These are phyloP conservation scores for Phyllosticta ampelicida DNA, from an alignment of 2,329 filamentous ascomycete genomes.

Conservation along the genomic window DNA sequence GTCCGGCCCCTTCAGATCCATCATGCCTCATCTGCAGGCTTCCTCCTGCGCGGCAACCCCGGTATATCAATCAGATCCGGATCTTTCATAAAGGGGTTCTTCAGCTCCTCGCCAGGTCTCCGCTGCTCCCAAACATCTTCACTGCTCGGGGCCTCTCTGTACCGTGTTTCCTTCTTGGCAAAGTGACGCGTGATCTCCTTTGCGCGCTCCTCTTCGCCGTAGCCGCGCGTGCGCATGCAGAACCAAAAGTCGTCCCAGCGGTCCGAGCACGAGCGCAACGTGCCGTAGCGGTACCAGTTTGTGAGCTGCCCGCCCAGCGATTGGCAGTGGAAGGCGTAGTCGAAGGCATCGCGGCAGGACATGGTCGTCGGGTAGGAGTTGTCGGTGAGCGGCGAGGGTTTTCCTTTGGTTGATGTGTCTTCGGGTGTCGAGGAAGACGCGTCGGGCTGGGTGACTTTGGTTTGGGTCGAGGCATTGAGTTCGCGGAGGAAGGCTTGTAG, in stretches of 20 bases:
- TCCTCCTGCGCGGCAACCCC: slow-evolving; percentile 16
- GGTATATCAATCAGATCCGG: slow-evolving; percentile 20
- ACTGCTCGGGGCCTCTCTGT: slow-evolving; percentile 61
- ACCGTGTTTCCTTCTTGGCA: slow-evolving; percentile 53
- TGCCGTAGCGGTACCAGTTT: slow-evolving; percentile 78
- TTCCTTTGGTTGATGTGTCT: background rate
- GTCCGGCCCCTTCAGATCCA: slow-evolving; percentile 18
- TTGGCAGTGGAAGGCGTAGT: slow-evolving; percentile 89
- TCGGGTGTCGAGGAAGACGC: slow-evolving; percentile 14
- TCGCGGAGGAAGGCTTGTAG: slow-evolving; percentile 43
- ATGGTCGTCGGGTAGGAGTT: slow-evolving; percentile 63
- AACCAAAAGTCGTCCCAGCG: slow-evolving; percentile 96
- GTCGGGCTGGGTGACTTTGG: slow-evolving; percentile 12
- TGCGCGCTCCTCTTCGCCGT: slow-evolving; percentile 48
- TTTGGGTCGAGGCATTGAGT: slow-evolving; percentile 27
- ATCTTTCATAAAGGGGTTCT: slow-evolving; percentile 33
- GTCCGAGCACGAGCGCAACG: slow-evolving; percentile 64
- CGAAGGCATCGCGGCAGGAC: slow-evolving; percentile 84
- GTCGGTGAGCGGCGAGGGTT: background rate
- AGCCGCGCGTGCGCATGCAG: slow-evolving; percentile 76
- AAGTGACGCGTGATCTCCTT: slow-evolving; percentile 56
- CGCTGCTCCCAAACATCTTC: slow-evolving; percentile 85
- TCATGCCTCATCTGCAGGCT: background rate
- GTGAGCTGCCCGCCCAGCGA: slow-evolving; percentile 85
- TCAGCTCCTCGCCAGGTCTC: slow-evolving; percentile 42